phyloP scores from a whole-genome alignment of 208 protist genomes.

The Acanthamoeba castellanii region DNA sequence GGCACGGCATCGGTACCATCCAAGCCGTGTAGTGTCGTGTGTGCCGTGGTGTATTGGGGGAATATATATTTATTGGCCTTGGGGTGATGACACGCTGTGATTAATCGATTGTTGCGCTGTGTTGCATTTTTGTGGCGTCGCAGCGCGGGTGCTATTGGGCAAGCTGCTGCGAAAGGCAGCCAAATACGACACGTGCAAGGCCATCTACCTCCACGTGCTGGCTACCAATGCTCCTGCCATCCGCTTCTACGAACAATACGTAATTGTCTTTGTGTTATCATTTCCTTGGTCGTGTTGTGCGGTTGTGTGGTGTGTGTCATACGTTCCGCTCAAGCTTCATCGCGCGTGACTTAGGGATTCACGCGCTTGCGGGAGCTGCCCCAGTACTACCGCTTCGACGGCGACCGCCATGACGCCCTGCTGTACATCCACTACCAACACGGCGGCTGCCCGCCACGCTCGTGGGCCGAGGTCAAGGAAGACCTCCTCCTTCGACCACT shows the following conservation, averaged over 20 bases:
- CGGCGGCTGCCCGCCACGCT: neutral
- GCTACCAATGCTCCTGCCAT: constrained; percentile 31
- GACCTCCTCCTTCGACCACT: neutral
- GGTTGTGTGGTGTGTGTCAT: no score
- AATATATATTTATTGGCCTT: neutral
- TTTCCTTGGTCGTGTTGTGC: neutral
- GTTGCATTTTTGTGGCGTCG: no score
- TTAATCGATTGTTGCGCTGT: no score
- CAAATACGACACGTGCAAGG: constrained; percentile 14
- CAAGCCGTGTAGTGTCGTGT: neutral
- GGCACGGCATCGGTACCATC: constrained; percentile 36
- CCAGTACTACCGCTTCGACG: neutral
- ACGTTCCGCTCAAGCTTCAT: neutral
- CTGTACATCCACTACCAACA: constrained; percentile 29
- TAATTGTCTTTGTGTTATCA: neutral
- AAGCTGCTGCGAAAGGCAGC: neutral
- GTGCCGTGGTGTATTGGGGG: neutral
- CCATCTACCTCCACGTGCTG: constrained; percentile 40
- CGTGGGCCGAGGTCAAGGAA: neutral
- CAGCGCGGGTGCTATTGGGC: neutral
- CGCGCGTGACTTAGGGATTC: neutral
- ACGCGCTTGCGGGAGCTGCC: neutral
- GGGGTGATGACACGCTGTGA: no score
- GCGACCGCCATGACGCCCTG: neutral
- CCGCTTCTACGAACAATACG: constrained; percentile 37